Conservation (phyloP, 805 yeast genomes). For the Kuraishia hungarica region DNA sequence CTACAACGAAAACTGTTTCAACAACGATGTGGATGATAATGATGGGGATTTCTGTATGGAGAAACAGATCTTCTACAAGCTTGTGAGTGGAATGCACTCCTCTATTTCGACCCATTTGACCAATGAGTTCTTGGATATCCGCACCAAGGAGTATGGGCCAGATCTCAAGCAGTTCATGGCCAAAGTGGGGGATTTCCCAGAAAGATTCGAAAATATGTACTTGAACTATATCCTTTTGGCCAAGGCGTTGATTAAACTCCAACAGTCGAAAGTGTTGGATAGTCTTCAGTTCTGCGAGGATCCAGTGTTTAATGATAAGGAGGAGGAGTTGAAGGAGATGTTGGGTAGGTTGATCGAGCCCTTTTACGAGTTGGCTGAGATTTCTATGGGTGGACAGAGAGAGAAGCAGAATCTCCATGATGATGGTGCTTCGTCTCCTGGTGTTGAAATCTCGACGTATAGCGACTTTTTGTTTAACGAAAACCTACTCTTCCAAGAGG, state of each 20-base stretch:
- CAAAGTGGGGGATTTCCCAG: slow-evolving; percentile 85
- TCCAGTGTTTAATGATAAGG: slow-evolving; percentile 19
- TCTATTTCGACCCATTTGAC: slow-evolving; percentile 90
- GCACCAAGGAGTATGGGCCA: slow-evolving; percentile 78
- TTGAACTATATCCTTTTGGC: slow-evolving; percentile 86
- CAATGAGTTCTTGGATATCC: slow-evolving; percentile 64
- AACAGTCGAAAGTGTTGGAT: slow-evolving; percentile 20
- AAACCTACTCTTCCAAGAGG: slow-evolving; percentile 35
- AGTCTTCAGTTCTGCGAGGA: slow-evolving; percentile 15
- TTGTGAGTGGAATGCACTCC: slow-evolving; percentile 91
- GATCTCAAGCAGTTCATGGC: slow-evolving; percentile 74
- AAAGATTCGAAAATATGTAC: slow-evolving; percentile 80
- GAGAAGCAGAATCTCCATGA: slow-evolving; percentile 3
- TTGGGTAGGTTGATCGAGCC: slow-evolving; percentile 24
- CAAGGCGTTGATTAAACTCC: slow-evolving; percentile 64
- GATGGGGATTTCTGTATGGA: slow-evolving; percentile 50
- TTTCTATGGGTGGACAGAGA: neutral
- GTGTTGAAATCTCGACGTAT: slow-evolving; percentile 2
- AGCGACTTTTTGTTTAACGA: slow-evolving; percentile 32
- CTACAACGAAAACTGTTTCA: slow-evolving; percentile 84
- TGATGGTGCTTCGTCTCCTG: slow-evolving; percentile 5
- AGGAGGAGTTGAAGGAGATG: slow-evolving; percentile 16
- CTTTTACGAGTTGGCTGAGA: slow-evolving; percentile 13
- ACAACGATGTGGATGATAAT: slow-evolving; percentile 6
- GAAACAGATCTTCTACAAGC: slow-evolving; percentile 78